A percentile compares a stretch with the other conserved stretches of the same genome.
Evolutionary conservation across 192 early-diverging fungal genomes (phyloP).

Genomic region (Backusella westeae): DNA sequence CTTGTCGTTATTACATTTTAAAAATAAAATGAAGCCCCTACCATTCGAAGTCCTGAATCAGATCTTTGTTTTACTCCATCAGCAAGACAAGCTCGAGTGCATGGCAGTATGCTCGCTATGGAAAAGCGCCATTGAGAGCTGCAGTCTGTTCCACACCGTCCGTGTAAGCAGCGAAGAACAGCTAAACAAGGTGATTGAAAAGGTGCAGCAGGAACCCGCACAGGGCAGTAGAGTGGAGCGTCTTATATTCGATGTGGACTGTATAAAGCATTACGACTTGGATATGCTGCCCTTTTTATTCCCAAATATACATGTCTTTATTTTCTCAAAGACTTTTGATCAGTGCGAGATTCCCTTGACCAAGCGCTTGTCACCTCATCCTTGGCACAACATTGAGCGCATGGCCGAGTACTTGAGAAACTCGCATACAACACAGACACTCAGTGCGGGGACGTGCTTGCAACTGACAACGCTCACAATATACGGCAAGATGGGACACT

Average conservation of each 20-base stretch:
- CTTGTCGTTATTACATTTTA: neutral
- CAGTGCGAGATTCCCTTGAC: neutral
- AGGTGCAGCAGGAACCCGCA: neutral
- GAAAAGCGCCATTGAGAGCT: neutral
- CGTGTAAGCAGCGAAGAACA: neutral
- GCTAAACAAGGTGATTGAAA: neutral
- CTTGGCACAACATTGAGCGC: neutral
- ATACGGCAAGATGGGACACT: neutral
- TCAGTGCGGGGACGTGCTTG: neutral
- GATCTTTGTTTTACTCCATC: neutral
- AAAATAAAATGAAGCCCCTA: neutral
- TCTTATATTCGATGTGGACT: neutral
- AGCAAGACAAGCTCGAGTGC: neutral
- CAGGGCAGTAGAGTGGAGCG: neutral
- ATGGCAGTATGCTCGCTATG: neutral
- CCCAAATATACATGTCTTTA: neutral
- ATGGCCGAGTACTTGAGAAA: neutral
- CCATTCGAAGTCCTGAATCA: neutral
- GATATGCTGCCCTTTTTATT: neutral
- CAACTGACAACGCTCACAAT: neutral
- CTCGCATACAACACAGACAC: neutral
- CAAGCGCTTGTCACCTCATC: neutral
- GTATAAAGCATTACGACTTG: neutral
- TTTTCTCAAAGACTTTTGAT: constrained; percentile 4
- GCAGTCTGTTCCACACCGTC: neutral